Conservation (phyloP, 352 stramenopile species). For the Phytophthora sojae region DNA sequence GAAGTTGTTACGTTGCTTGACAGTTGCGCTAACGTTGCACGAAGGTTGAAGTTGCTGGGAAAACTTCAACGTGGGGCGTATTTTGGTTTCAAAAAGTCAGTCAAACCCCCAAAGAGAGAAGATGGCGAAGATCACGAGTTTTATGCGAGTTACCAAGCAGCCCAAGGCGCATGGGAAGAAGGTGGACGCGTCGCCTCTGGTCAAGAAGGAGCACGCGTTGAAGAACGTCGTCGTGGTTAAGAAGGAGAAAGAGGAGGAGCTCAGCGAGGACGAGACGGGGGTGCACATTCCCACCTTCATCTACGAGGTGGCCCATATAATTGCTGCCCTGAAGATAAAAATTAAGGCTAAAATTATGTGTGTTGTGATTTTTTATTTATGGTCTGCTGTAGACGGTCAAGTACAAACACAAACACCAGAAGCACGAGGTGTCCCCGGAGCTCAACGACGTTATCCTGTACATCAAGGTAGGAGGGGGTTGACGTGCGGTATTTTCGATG, state of each 20-base stretch:
- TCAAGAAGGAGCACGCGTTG: conserved; percentile 18
- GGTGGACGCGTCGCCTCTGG: conserved; percentile 15
- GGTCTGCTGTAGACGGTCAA: conserved; percentile 48
- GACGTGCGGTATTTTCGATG: not conserved
- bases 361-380: not conserved
- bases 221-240: conserved; percentile 10
- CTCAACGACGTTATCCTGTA: conserved; percentile 53
- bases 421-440: conserved; percentile 40
- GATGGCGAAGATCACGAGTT: conserved; percentile 77
- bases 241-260: conserved; percentile 10
- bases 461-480: conserved; percentile 44
- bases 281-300: conserved; percentile 64
- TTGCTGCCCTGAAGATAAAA: not conserved
- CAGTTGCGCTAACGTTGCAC: conserved; percentile 7
- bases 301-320: conserved; percentile 44
- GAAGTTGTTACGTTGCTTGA: not conserved
- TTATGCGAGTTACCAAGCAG: conserved; percentile 76
- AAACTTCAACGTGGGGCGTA: conserved; percentile 15
- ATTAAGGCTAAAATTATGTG: not conserved
- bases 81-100: not conserved
- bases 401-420: conserved; percentile 53
- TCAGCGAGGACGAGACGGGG: conserved; percentile 37
- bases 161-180: conserved; percentile 45
- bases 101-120: conserved; percentile 5
- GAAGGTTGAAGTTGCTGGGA: not conserved